Percentiles rank a stretch among this genome's conserved stretches.
Evolutionary conservation across 768 basidiomycete genomes (phyloP).

Genomic region (Boletus sensibilis): DNA sequence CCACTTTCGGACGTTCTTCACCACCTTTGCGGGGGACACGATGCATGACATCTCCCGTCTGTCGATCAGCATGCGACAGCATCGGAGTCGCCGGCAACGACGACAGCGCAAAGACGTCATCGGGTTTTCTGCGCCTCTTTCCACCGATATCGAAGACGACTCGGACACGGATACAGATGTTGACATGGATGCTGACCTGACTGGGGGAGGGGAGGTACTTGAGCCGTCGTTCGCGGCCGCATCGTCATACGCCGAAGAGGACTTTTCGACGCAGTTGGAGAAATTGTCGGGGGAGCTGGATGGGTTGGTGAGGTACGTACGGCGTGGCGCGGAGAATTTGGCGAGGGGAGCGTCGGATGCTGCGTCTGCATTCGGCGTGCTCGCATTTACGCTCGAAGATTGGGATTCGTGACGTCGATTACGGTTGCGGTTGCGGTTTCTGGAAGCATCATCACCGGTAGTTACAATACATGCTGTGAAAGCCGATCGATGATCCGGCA

Average conservation of each 20-base stretch:
- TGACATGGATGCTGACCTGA: conserved; percentile 21
- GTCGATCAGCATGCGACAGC: conserved; percentile 52
- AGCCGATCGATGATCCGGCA: too few species aligned
- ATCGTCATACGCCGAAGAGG: conserved; percentile 43
- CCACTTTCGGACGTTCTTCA: conserved; percentile 64
- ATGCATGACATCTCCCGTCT: conserved; percentile 55
- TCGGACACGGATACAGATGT: conserved; percentile 38
- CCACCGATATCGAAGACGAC: conserved; percentile 36
- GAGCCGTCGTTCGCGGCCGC: conserved; percentile 45
- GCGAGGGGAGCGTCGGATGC: conserved; percentile 60
- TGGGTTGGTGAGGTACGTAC: conserved; percentile 64
- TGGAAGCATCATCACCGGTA: neutral
- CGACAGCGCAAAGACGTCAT: conserved; percentile 57
- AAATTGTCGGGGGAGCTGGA: conserved; percentile 70
- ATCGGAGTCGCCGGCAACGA: conserved; percentile 61
- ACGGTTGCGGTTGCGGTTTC: neutral
- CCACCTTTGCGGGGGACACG: conserved; percentile 57
- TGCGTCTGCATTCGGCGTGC: conserved; percentile 62
- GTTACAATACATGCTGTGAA: neutral
- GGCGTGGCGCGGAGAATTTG: conserved; percentile 67
- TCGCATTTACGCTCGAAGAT: conserved; percentile 77
- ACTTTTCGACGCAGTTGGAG: conserved; percentile 51
- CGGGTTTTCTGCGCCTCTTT: conserved; percentile 49
- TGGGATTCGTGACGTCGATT: conserved; percentile 52
- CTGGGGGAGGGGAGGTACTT: conserved; percentile 10